Percentiles rank a stretch among this genome's conserved stretches.
These are phyloP conservation scores for Picea glauca DNA, from an alignment of 75 land plant species.

Conservation along the genomic window DNA sequence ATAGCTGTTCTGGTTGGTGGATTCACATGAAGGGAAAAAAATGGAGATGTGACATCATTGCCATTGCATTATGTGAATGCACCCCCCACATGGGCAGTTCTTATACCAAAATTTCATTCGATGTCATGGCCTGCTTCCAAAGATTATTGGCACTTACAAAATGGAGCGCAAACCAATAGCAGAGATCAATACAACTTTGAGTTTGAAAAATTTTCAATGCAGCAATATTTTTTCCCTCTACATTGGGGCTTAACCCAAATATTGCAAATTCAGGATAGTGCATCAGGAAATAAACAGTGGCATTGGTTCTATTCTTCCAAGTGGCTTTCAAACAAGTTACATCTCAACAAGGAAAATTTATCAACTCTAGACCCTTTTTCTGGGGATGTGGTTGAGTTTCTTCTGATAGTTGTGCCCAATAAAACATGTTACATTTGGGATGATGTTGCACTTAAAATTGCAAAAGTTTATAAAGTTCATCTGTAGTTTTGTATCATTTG, in stretches of 20 bases:
- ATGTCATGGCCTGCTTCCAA: too few relatives aligned
- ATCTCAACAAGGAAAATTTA: constrained; percentile 31
- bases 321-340: constrained; percentile 47
- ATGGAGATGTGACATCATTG: too few relatives aligned
- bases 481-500: constrained; percentile 60
- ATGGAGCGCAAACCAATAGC: too few relatives aligned
- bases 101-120: too few relatives aligned
- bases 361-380: constrained; percentile 80
- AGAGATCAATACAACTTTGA: constrained; percentile 75
- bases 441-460: constrained; percentile 38
- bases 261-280: constrained; percentile 76
- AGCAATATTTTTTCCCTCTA: constrained; percentile 89
- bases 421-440: constrained; percentile 55
- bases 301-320: constrained; percentile 70
- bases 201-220: constrained; percentile 86
- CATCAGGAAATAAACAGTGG: constrained; percentile 59
- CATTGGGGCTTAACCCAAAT: constrained; percentile 90
- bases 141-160: too few relatives aligned
- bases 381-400: constrained; percentile 49
- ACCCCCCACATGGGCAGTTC: too few relatives aligned
- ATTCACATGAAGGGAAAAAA: too few relatives aligned
- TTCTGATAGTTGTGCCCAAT: constrained; percentile 60
- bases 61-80: too few relatives aligned
- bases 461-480: constrained; percentile 26
- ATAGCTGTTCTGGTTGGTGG: too few relatives aligned